Percentiles rank a stretch among this genome's conserved stretches.
phyloP scores from a whole-genome alignment of 2,329 filamentous ascomycete species.

The Rugonectria rugulosa region DNA sequence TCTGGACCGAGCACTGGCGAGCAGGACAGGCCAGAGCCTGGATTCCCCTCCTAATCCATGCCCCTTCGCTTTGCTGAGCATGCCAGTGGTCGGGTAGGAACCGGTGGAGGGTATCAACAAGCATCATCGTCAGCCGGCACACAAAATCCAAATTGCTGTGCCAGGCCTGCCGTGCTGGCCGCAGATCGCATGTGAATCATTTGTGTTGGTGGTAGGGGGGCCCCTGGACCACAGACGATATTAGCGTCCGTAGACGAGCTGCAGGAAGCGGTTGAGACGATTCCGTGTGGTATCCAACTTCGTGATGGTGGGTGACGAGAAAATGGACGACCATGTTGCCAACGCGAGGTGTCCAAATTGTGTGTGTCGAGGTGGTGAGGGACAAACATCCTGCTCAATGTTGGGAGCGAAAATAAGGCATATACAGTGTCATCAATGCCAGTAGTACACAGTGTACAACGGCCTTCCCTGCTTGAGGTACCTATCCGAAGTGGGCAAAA shows the following conservation, averaged over 20 bases:
- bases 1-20: background rate
- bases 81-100: conserved; percentile 17
- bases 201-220: conserved; percentile 4
- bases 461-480: background rate
- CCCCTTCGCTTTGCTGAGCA: conserved; percentile 6
- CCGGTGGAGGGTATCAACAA: conserved; percentile 10
- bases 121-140: conserved; percentile 1
- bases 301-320: conserved; percentile 8
- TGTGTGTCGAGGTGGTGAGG: background rate
- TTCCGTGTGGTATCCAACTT: conserved; percentile 1
- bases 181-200: conserved; percentile 19
- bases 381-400: background rate
- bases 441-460: conserved; percentile 1
- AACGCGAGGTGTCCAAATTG: background rate
- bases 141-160: conserved; percentile 1
- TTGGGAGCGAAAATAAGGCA: background rate
- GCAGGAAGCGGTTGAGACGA: background rate
- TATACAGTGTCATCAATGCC: conserved; percentile 1
- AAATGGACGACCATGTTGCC: background rate
- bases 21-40: background rate
- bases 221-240: background rate
- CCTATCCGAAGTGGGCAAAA: background rate
- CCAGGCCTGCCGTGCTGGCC: background rate
- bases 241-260: background rate
- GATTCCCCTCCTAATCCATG: conserved; percentile 6